Conservation (phyloP, 352 stramenopile genomes). For the Globisporangium iwayamae region DNA sequence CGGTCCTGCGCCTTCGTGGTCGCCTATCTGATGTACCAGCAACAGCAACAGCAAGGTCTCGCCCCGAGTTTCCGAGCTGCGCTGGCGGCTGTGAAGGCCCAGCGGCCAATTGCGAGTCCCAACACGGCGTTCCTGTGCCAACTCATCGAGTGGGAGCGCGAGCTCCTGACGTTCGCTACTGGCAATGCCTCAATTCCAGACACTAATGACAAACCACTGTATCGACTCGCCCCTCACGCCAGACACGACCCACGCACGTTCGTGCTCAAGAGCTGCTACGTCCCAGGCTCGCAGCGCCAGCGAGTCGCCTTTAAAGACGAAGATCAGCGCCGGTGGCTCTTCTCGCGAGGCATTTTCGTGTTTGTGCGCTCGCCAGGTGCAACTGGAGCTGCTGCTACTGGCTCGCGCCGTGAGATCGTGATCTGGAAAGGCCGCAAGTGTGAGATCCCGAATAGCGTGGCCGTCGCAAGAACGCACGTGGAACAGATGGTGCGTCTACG, state of each 20-base stretch:
- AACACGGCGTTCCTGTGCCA: slow-evolving; percentile 69
- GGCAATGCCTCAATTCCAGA: neutral
- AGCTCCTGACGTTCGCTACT: slow-evolving; percentile 18
- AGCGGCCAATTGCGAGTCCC: slow-evolving; percentile 50
- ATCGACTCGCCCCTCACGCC: slow-evolving; percentile 45
- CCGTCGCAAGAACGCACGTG: slow-evolving; percentile 17
- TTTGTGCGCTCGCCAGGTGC: slow-evolving; percentile 21
- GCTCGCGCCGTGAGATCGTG: slow-evolving; percentile 18
- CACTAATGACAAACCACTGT: slow-evolving; percentile 12
- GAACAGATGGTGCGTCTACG: slow-evolving; percentile 26
- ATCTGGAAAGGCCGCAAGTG: slow-evolving; percentile 40
- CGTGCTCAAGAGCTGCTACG: slow-evolving; percentile 53
- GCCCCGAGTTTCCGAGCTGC: slow-evolving; percentile 18
- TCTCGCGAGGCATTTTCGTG: slow-evolving; percentile 41
- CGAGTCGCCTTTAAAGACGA: neutral
- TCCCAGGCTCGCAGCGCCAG: slow-evolving; percentile 13
- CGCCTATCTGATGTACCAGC: slow-evolving; percentile 55
- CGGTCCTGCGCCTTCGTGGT: slow-evolving; percentile 64
- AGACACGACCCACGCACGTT: slow-evolving; percentile 36
- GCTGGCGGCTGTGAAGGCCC: slow-evolving; percentile 34
- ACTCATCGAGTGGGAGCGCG: slow-evolving; percentile 60
- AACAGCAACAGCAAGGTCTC: slow-evolving; percentile 25
- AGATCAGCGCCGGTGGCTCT: slow-evolving; percentile 19
- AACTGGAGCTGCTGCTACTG: neutral
- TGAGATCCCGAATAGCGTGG: slow-evolving; percentile 23